Conservation (phyloP, 192 early-diverging fungal genomes). For the Rhizoclosmatium globosum region DNA sequence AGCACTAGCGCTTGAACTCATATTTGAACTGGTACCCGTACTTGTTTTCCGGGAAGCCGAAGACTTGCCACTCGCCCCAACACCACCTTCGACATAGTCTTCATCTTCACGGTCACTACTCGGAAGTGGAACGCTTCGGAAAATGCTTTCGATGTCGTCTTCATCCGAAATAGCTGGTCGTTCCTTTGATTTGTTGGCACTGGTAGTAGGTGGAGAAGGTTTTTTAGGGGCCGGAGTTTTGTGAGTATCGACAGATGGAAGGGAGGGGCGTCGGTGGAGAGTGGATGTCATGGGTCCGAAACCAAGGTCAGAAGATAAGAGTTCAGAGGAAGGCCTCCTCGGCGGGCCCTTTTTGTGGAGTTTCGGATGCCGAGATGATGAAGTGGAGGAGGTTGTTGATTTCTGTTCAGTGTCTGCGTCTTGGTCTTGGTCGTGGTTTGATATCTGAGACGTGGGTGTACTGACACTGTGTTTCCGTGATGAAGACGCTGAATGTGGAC, state of each 20-base stretch:
- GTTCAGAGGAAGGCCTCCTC: not conserved
- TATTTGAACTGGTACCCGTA: too few relatives aligned
- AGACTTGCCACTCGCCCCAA: too few relatives aligned
- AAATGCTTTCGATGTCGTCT: slow-evolving; percentile 29
- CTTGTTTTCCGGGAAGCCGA: too few relatives aligned
- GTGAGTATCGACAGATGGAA: too few relatives aligned
- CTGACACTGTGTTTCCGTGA: not conserved
- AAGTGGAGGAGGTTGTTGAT: not conserved
- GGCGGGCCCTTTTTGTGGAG: too few relatives aligned
- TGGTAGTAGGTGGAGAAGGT: not conserved
- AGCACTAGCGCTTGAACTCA: too few relatives aligned
- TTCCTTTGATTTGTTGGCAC: not conserved
- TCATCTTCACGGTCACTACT: not conserved
- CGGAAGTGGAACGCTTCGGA: slow-evolving; percentile 17
- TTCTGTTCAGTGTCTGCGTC: not conserved
- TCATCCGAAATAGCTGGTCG: slow-evolving; percentile 25
- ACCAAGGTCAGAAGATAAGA: not conserved
- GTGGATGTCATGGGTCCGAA: not conserved
- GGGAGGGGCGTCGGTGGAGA: not conserved
- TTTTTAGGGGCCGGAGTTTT: not conserved
- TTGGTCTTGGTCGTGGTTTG: not conserved
- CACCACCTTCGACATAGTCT: slow-evolving; percentile 8
- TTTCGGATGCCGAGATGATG: not conserved
- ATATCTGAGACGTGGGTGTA: not conserved
- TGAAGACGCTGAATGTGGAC: not conserved